Percentiles rank a stretch among this genome's conserved stretches.
phyloP scores from a whole-genome alignment of 2,329 filamentous ascomycete species.

The Thyridium curvatum region DNA sequence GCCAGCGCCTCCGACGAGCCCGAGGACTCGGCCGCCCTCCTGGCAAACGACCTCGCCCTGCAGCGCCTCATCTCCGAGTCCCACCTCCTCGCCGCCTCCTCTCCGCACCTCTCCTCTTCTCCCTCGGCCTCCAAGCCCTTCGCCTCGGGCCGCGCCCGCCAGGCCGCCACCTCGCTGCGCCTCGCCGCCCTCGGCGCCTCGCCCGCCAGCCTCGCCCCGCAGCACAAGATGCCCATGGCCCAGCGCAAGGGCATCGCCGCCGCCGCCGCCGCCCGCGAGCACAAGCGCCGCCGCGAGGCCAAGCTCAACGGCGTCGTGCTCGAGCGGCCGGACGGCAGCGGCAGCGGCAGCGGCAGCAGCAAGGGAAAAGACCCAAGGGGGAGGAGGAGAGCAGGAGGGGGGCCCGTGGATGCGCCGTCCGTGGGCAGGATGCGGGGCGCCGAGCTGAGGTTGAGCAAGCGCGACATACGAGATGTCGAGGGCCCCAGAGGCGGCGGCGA shows the following conservation, averaged over 20 bases:
- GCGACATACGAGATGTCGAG: constrained; percentile 68
- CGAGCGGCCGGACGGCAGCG: constrained; percentile 43
- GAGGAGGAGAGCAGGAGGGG: constrained; percentile 25
- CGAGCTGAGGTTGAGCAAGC: constrained; percentile 69
- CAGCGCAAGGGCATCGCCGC: constrained; percentile 78
- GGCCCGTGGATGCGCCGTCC: constrained; percentile 66
- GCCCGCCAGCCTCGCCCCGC: constrained; percentile 57
- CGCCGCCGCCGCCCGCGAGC: constrained; percentile 60
- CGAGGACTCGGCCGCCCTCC: constrained; percentile 60
- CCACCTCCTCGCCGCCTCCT: constrained; percentile 69
- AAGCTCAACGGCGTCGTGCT: constrained; percentile 86
- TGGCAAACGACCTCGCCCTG: constrained; percentile 88
- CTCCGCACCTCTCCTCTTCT: constrained; percentile 34
- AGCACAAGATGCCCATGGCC: constrained; percentile 83
- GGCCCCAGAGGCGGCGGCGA: constrained; percentile 29
- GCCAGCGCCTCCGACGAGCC: constrained; percentile 24
- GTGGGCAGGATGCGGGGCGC: constrained; percentile 78
- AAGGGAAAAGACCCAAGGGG: neutral
- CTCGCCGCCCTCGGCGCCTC: constrained; percentile 65
- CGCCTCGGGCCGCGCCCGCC: constrained; percentile 62
- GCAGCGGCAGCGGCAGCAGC: constrained; percentile 24
- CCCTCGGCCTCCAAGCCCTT: constrained; percentile 37
- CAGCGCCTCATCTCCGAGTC: constrained; percentile 89
- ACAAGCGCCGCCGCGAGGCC: constrained; percentile 69
- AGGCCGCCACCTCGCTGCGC: constrained; percentile 78